Conservation (phyloP, 371 early-diverging fungal genomes). For the Coemansia sp. region DNA sequence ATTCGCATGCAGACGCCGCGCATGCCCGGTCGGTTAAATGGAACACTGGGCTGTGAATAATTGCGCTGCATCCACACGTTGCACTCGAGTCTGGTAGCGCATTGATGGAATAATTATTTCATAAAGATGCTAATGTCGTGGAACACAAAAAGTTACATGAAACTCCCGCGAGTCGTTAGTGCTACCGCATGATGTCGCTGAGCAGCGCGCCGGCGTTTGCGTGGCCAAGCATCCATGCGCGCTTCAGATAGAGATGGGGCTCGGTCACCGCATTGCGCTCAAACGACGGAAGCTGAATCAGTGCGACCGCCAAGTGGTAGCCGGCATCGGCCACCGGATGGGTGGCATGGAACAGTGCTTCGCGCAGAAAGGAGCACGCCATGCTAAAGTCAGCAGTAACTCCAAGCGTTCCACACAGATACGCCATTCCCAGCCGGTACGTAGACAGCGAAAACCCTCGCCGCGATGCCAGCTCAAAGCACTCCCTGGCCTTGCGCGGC, state of each 20-base stretch:
- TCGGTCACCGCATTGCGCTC: slow-evolving; percentile 36
- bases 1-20: slow-evolving; percentile 4
- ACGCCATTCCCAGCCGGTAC: slow-evolving; percentile 47
- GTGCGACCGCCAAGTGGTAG: slow-evolving; percentile 38
- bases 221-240: slow-evolving; percentile 47
- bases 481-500: slow-evolving; percentile 36
- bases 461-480: slow-evolving; percentile 42
- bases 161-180: too few relatives aligned
- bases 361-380: slow-evolving; percentile 47
- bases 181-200: slow-evolving; percentile 34
- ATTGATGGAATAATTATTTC: neutral
- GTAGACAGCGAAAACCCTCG: slow-evolving; percentile 43
- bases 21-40: neutral
- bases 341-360: slow-evolving; percentile 41
- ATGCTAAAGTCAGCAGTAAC: slow-evolving; percentile 44
- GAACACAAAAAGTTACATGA: neutral
- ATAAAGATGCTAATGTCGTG: neutral
- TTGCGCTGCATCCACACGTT: neutral
- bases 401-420: slow-evolving; percentile 41
- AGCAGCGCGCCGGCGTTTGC: slow-evolving; percentile 42
- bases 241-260: slow-evolving; percentile 44
- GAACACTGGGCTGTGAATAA: neutral
- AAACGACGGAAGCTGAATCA: slow-evolving; percentile 48
- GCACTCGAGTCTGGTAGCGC: neutral
- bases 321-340: slow-evolving; percentile 50